phyloP scores from a whole-genome alignment of 306 rosid genomes.

The Betula pendula region DNA sequence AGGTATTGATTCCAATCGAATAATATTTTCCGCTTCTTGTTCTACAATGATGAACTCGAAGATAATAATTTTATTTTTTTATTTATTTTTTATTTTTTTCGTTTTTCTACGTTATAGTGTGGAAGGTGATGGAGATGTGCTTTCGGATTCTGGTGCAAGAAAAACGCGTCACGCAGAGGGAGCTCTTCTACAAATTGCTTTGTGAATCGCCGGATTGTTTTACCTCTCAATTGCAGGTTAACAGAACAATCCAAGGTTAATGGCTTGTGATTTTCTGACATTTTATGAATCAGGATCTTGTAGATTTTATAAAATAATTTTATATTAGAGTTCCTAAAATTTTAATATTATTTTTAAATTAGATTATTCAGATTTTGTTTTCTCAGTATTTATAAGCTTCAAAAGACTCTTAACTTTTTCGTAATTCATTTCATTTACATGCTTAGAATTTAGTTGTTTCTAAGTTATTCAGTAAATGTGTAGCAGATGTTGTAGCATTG shows the following conservation, averaged over 20 bases:
- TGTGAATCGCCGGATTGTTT: conserved; percentile 72
- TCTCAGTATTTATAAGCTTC: too few species aligned
- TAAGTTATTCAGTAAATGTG: background rate
- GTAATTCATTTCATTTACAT: too few species aligned
- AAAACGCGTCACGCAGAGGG: conserved; percentile 86
- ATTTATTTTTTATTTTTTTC: background rate
- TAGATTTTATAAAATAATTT: too few species aligned
- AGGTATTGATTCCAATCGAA: conserved; percentile 40
- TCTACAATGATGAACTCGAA: background rate
- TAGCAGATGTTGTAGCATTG: conserved; percentile 81
- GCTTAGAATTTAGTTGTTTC: background rate
- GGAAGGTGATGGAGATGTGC: conserved; percentile 94
- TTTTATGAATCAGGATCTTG: background rate
- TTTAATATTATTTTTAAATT: too few species aligned
- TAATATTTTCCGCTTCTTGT: background rate
- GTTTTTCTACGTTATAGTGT: conserved; percentile 44
- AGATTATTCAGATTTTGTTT: too few species aligned
- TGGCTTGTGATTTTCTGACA: conserved; percentile 19
- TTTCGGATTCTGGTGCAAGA: conserved; percentile 67
- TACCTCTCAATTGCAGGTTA: conserved; percentile 73
- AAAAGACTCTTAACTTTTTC: too few species aligned
- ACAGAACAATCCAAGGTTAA: conserved; percentile 82
- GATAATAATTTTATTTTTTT: background rate
- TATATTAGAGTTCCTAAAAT: too few species aligned
- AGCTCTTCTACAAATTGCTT: conserved; percentile 81